Evolutionary conservation across 2,329 filamentous ascomycete species (phyloP), one percentile per base, ranked within the genome.

Genomic region (Clonostachys rosea): DNA sequence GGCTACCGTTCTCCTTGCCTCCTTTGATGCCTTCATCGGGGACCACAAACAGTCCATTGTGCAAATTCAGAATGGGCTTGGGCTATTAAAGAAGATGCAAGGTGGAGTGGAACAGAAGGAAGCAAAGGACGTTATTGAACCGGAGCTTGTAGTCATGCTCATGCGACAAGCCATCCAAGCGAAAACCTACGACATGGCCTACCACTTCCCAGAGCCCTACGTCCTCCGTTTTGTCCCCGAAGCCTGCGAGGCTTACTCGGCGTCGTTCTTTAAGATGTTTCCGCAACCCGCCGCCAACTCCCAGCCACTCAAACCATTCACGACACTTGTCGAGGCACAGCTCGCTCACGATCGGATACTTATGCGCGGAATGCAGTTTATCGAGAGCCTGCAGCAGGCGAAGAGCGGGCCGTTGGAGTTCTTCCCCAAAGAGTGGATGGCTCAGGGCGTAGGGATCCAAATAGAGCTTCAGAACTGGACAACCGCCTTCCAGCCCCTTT

Each of bases 121-220:
- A 72, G 45, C n/a, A 9, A 30, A 10, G 24, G 75, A 77, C 47
- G 68, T 75, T 1, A 69, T 79, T 6, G 78, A 82, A 51, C 72
- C 79, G 44, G 81, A 84, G 55, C 68, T 85, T 24, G 69, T 80
- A 6, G 77, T 80, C 44, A 83, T 84, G 68, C 84, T 84, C 54
- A 83, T 77, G 2, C 74, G 81, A 5, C 67, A 84, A 3, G 80
- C 79, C 3, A 81, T 84, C 40, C 81, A 84, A 59, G 81, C 81
- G 40, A 85, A 84, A 57, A 83, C 80, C 1, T 85, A 85, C 57
- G 81, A 84, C 55, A 80, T 84, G 79, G 81, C 81, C 34, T 85
- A 84, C 56, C 81, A 85, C 58, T 84, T 84, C 49, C 81, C 81
- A 2, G 71, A 80, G 33, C 80, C 81, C 1, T 82, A 75, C 47